phyloP scores from a whole-genome alignment of 2,329 filamentous ascomycete species.

The Fonsecaea monophora region DNA sequence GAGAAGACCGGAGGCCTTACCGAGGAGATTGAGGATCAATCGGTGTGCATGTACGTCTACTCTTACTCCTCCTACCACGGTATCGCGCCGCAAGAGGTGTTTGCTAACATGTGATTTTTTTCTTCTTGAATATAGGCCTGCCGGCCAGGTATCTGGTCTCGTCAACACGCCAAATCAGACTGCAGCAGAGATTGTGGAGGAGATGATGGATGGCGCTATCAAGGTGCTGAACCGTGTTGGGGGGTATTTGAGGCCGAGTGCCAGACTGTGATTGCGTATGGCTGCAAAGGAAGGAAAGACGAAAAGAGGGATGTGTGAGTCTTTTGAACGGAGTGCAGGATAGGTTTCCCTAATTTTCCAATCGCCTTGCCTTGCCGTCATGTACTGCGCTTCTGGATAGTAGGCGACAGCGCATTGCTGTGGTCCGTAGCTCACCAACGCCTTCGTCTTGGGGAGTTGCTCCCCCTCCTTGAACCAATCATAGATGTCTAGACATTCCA shows the following conservation, averaged over 20 bases:
- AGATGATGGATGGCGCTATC: conserved; percentile 76
- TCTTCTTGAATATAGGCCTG: conserved; percentile 53
- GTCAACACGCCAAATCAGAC: conserved; percentile 70
- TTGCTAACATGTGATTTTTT: not conserved
- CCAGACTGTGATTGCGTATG: conserved; percentile 3
- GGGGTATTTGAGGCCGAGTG: conserved; percentile 1
- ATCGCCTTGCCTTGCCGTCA: too few relatives aligned
- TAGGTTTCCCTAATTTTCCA: not conserved
- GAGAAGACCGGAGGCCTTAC: conserved; percentile 36
- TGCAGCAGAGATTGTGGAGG: conserved; percentile 75
- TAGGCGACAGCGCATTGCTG: too few relatives aligned
- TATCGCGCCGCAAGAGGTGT: not conserved
- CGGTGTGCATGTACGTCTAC: conserved; percentile 27
- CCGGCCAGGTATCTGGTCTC: conserved; percentile 81
- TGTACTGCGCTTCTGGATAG: too few relatives aligned
- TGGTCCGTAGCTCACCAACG: not conserved
- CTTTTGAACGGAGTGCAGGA: not conserved
- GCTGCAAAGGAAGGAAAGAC: not conserved
- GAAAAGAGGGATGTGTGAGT: not conserved
- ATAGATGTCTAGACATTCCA: too few relatives aligned
- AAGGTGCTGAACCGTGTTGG: conserved; percentile 15
- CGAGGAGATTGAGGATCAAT: conserved; percentile 67
- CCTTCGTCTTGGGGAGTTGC: not conserved
- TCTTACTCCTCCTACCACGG: not conserved
- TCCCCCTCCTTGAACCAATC: not conserved